A percentile compares a stretch with the other conserved stretches of the same genome.
phyloP scores from a whole-genome alignment of 2,329 filamentous ascomycete genomes.

The Cordyceps fumosorosea region DNA sequence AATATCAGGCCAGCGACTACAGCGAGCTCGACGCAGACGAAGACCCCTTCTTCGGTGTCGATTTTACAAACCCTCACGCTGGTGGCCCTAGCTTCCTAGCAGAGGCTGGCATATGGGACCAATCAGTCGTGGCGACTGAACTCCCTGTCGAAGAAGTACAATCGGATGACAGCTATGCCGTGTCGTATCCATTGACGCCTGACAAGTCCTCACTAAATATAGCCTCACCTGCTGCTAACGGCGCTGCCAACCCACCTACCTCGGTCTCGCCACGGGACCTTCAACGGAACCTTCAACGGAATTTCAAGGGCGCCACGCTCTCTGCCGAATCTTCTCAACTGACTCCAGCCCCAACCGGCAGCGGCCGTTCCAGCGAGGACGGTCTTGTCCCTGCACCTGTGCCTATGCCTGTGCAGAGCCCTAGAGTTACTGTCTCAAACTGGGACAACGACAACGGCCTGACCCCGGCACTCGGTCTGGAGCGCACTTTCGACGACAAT shows the following conservation, averaged over 20 bases:
- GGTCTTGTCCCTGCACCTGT: slow-evolving; percentile 32
- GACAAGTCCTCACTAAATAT: slow-evolving; percentile 43
- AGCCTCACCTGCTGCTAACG: slow-evolving; percentile 31
- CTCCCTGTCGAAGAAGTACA: slow-evolving; percentile 14
- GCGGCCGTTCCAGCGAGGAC: slow-evolving; percentile 45
- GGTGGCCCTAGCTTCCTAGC: slow-evolving; percentile 41
- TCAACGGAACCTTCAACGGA: slow-evolving; percentile 34
- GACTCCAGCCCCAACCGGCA: slow-evolving; percentile 44
- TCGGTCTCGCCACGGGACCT: slow-evolving; percentile 38
- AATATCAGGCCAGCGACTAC: slow-evolving; percentile 45
- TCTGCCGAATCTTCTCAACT: slow-evolving; percentile 30
- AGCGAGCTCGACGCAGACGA: slow-evolving; percentile 34
- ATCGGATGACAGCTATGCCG: slow-evolving; percentile 20
- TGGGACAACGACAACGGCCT: slow-evolving; percentile 41
- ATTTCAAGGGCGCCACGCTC: slow-evolving; percentile 28
- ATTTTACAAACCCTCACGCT: slow-evolving; percentile 38
- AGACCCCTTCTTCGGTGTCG: slow-evolving; percentile 45
- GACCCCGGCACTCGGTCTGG: slow-evolving; percentile 30
- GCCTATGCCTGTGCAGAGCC: slow-evolving; percentile 42
- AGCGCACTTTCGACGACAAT: slow-evolving; percentile 34
- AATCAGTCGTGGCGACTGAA: slow-evolving; percentile 15
- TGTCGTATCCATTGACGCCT: slow-evolving; percentile 42
- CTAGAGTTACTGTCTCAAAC: slow-evolving; percentile 49
- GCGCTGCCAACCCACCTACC: slow-evolving; percentile 22
- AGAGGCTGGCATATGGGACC: slow-evolving; percentile 19